phyloP scores from a whole-genome alignment of 345 rosid genomes.

The Acer negundo region DNA sequence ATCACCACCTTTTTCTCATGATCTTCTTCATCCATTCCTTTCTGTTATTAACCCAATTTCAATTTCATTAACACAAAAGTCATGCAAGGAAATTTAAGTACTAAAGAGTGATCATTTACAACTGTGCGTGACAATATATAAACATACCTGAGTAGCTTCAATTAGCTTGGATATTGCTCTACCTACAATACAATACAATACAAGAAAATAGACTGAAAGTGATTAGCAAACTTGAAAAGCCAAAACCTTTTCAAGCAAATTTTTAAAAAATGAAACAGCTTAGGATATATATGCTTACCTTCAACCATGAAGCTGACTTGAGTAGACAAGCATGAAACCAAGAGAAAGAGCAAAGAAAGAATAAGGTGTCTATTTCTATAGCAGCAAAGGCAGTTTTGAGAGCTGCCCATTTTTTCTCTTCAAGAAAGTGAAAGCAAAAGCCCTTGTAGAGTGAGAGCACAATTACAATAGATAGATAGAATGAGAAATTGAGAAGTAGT shows the following conservation, averaged over 20 bases:
- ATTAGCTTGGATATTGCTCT: constrained; percentile 32
- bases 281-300: constrained; percentile 26
- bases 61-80: not conserved
- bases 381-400: constrained; percentile 28
- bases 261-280: not conserved
- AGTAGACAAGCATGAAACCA: constrained; percentile 32
- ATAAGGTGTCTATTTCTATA: constrained; percentile 28
- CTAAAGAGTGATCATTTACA: not conserved
- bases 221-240: not conserved
- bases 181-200: constrained; percentile 25
- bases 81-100: not conserved
- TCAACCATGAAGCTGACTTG: constrained; percentile 33
- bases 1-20: constrained; percentile 17
- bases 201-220: constrained; percentile 7
- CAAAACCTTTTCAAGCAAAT: not conserved
- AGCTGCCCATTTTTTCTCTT: constrained; percentile 33
- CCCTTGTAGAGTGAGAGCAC: not conserved
- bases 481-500: not conserved
- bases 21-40: constrained; percentile 20
- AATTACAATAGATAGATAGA: not conserved
- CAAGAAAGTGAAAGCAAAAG: not conserved
- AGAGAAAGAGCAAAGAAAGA: constrained; percentile 36
- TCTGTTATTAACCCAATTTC: constrained; percentile 21
- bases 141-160: constrained; percentile 33
- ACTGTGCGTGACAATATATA: not conserved